These are phyloP conservation scores for Rehmannia glutinosa DNA, from an alignment of 257 asterid species.

Conservation along the genomic window DNA sequence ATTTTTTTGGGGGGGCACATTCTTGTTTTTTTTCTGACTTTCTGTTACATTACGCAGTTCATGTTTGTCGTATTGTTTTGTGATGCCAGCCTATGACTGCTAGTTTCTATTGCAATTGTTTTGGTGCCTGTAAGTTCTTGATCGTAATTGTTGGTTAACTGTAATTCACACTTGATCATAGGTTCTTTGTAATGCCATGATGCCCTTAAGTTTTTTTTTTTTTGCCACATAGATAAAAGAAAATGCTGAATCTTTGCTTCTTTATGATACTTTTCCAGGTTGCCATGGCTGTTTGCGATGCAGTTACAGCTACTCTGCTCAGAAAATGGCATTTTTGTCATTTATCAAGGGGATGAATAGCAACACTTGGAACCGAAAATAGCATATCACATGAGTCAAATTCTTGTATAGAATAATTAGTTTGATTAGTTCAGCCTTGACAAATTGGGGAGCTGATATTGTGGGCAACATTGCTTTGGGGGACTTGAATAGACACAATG, in stretches of 20 bases:
- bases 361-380: constrained; percentile 12
- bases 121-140: constrained; percentile 1
- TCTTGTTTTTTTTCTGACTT: neutral
- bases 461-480: constrained; percentile 25
- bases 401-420: constrained; percentile 9
- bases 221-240: too few species aligned
- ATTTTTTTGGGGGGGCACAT: too few species aligned
- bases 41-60: neutral
- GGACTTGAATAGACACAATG: constrained; percentile 38
- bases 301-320: constrained; percentile 18
- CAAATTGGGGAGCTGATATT: constrained; percentile 24
- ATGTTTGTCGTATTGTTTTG: constrained; percentile 12
- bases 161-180: neutral
- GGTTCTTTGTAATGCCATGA: neutral
- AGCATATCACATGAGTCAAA: constrained; percentile 24
- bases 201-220: neutral
- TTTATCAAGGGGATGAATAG: constrained; percentile 23
- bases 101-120: neutral
- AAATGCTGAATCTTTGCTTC: neutral
- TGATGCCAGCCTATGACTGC: constrained; percentile 2
- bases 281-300: constrained; percentile 11
- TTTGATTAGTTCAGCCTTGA: constrained; percentile 14
- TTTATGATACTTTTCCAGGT: constrained; percentile 23
- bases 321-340: constrained; percentile 17
- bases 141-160: neutral